Evolutionary conservation across 345 rosid genomes (phyloP).

Genomic region (Eucalyptus regnans): DNA sequence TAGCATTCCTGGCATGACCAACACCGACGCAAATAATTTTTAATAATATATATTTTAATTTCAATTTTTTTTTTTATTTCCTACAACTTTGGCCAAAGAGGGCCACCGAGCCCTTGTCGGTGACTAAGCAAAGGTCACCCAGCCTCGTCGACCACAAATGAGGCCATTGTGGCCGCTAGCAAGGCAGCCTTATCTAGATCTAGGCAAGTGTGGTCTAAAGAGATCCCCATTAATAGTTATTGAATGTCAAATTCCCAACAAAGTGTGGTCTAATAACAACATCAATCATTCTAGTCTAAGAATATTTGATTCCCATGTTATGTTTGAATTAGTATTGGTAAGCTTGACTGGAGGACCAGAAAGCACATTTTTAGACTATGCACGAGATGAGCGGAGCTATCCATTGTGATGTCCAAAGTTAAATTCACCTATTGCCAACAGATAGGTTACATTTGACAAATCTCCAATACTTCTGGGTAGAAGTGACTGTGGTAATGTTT

Average conservation of each 20-base stretch:
- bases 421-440: background rate
- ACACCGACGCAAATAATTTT: rapidly evolving
- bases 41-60: background rate
- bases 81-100: too few relatives aligned
- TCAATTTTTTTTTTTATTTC: too few relatives aligned
- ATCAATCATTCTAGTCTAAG: too few relatives aligned
- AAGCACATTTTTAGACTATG: too few relatives aligned
- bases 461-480: background rate
- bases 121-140: rapidly evolving
- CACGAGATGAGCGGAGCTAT: background rate
- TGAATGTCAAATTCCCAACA: background rate
- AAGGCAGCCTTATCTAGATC: too few relatives aligned
- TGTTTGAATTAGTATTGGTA: background rate
- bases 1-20: background rate
- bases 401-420: background rate
- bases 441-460: background rate
- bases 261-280: background rate
- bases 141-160: rapidly evolving
- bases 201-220: too few relatives aligned
- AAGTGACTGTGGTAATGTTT: background rate
- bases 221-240: background rate
- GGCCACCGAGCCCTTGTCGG: too few relatives aligned
- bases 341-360: background rate
- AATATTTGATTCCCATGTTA: background rate
- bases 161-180: too few relatives aligned